Conservation (phyloP, 2,329 filamentous ascomycete genomes). For the Phyllosticta paracitricarpa region DNA sequence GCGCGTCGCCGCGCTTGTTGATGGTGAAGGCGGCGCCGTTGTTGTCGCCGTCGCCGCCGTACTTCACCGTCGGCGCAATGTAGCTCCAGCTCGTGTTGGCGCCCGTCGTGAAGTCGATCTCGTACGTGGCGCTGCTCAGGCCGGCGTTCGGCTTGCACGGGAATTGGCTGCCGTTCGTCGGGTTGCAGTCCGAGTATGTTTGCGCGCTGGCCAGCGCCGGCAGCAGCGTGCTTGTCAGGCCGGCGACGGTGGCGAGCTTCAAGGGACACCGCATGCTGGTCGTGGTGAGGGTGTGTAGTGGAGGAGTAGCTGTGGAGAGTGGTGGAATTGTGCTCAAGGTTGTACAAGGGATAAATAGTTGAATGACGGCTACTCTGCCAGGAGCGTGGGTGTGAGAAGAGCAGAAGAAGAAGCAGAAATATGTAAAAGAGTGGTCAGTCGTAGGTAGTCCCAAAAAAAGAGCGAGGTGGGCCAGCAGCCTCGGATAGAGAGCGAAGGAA, state of each 20-base stretch:
- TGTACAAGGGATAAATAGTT: background rate
- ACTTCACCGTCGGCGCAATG: slow-evolving; percentile 34
- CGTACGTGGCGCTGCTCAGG: slow-evolving; percentile 26
- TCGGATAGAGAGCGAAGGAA: background rate
- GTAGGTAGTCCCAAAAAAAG: background rate
- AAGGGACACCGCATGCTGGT: slow-evolving; percentile 3
- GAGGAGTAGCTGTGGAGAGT: background rate
- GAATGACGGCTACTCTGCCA: background rate
- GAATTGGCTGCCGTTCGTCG: slow-evolving; percentile 28
- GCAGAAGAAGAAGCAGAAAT: background rate
- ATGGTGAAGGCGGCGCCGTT: slow-evolving; percentile 43
- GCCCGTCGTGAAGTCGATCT: slow-evolving; percentile 36
- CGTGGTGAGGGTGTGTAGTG: background rate
- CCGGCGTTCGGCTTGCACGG: slow-evolving; percentile 36
- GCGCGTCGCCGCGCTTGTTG: slow-evolving; percentile 37
- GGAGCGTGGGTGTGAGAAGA: background rate
- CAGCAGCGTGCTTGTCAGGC: slow-evolving; percentile 15
- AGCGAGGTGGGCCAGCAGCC: background rate
- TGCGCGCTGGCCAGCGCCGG: slow-evolving; percentile 25
- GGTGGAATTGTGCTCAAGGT: background rate
- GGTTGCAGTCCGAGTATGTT: slow-evolving; percentile 37
- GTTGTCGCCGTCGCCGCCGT: slow-evolving; percentile 20
- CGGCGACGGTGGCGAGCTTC: background rate
- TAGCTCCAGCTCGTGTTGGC: slow-evolving; percentile 29
- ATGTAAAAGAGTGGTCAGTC: background rate